A percentile compares a stretch with the other conserved stretches of the same genome.
Conservation (phyloP, 2,329 filamentous ascomycete species). For the Purpureocillium takamizusanense region DNA sequence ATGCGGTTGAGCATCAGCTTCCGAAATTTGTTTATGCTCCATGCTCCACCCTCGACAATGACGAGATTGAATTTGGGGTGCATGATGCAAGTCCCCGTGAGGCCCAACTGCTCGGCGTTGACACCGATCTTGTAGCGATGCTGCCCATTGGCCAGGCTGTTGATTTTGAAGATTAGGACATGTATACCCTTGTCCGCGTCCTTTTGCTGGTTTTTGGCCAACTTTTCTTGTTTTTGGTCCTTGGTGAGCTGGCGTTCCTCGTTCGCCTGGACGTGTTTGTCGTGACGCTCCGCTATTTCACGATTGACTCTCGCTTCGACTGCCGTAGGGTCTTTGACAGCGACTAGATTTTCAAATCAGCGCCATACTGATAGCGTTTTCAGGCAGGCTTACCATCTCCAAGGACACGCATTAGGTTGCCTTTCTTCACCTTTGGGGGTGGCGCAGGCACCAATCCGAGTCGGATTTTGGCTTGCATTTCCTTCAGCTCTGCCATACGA, state of each 20-base stretch:
- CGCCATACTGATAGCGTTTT: not conserved
- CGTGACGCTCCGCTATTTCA: constrained; percentile 80
- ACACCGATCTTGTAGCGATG: constrained; percentile 89
- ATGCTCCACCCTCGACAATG: constrained; percentile 81
- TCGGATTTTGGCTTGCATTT: constrained; percentile 92
- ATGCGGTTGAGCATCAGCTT: constrained; percentile 92
- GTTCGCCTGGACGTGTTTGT: constrained; percentile 70
- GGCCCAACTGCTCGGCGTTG: constrained; percentile 80
- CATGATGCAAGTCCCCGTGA: constrained; percentile 88
- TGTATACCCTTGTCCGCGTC: constrained; percentile 82
- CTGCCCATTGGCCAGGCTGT: constrained; percentile 81
- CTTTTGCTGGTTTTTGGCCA: constrained; percentile 72
- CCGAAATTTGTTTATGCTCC: constrained; percentile 76
- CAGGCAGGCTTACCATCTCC: constrained; percentile 55
- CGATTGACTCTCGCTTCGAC: constrained; percentile 90
- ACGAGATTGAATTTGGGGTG: constrained; percentile 83
- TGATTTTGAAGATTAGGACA: constrained; percentile 81
- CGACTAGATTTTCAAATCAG: constrained; percentile 21
- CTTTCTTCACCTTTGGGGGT: constrained; percentile 93
- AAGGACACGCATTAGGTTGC: constrained; percentile 93
- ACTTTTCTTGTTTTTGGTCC: constrained; percentile 78
- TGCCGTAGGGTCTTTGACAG: constrained; percentile 91
- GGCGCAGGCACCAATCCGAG: constrained; percentile 83
- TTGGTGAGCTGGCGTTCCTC: constrained; percentile 81
- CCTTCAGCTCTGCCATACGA: constrained; percentile 87